These are phyloP conservation scores for Globisporangium spinosum DNA, from an alignment of 352 stramenopile genomes.

Conservation along the genomic window DNA sequence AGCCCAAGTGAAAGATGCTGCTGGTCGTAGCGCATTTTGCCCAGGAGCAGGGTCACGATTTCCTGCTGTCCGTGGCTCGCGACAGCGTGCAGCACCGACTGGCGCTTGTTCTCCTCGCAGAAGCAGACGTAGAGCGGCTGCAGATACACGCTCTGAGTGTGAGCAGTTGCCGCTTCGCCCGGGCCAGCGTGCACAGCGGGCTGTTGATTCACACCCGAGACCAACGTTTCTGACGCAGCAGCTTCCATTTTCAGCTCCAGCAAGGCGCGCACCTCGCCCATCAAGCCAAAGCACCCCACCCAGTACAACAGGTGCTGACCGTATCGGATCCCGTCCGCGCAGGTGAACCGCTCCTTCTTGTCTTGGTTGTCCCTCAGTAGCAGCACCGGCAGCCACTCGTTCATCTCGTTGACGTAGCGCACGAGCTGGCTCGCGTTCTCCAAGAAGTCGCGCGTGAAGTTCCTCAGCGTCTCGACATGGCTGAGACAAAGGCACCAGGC, in stretches of 20 bases:
- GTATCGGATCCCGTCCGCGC: constrained; percentile 52
- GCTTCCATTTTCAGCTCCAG: constrained; percentile 36
- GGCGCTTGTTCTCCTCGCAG: constrained; percentile 57
- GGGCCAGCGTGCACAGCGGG: background rate
- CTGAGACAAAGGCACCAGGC: constrained; percentile 60
- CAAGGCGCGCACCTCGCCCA: constrained; percentile 43
- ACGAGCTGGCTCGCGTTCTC: constrained; percentile 31
- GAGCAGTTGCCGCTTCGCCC: background rate
- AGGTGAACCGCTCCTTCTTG: constrained; percentile 24
- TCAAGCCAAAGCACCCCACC: constrained; percentile 64
- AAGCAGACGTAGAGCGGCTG: constrained; percentile 58
- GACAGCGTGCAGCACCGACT: constrained; percentile 63
- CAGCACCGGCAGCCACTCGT: constrained; percentile 36
- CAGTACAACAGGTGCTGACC: constrained; percentile 79
- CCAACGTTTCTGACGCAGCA: background rate
- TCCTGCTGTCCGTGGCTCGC: constrained; percentile 48
- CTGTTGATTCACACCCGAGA: background rate
- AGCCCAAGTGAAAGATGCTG: constrained; percentile 16
- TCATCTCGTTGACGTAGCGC: constrained; percentile 64
- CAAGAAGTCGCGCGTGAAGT: constrained; percentile 60
- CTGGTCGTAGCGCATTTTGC: constrained; percentile 43
- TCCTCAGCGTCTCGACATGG: constrained; percentile 41
- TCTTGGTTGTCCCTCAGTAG: constrained; percentile 19
- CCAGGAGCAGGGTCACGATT: constrained; percentile 50
- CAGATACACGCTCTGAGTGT: constrained; percentile 21